These are phyloP conservation scores for Dorcoceras hygrometricum DNA, from an alignment of 257 asterid species.

Conservation along the genomic window DNA sequence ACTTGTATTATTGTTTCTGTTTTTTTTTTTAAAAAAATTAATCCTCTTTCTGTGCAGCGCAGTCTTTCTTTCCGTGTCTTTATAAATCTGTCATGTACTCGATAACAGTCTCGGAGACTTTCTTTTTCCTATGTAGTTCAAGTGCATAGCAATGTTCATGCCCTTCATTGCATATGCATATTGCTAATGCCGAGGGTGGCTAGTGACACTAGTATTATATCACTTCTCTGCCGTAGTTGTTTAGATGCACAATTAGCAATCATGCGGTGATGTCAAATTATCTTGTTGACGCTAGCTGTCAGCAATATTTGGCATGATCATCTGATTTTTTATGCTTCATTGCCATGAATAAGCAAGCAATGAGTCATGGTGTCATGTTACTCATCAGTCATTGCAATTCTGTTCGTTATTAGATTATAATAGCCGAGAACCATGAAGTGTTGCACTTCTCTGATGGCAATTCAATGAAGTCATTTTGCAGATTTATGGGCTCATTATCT, in stretches of 20 bases:
- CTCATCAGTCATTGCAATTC: neutral
- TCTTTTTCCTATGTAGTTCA: neutral
- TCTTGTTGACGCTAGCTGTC: neutral
- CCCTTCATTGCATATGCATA: neutral
- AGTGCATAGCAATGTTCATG: neutral
- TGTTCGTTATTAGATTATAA: no score
- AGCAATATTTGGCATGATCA: neutral
- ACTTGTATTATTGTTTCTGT: neutral
- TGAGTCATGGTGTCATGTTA: neutral
- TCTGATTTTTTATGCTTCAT: neutral
- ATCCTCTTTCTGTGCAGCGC: neutral
- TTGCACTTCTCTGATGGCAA: neutral
- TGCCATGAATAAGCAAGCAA: neutral
- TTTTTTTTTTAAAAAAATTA: no score
- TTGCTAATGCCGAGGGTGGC: neutral
- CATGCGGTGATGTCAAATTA: neutral
- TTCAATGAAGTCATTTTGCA: neutral
- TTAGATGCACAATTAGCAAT: neutral
- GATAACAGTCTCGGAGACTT: neutral
- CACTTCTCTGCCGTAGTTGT: neutral
- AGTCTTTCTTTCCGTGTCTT: neutral
- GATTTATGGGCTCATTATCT: neutral
- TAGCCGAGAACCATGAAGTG: neutral
- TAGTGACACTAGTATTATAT: neutral
- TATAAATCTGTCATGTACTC: neutral